Percentiles rank a stretch among this genome's conserved stretches.
These are phyloP conservation scores for Flaveria ramosissima DNA, from an alignment of 129 eudicot species.

Conservation along the genomic window DNA sequence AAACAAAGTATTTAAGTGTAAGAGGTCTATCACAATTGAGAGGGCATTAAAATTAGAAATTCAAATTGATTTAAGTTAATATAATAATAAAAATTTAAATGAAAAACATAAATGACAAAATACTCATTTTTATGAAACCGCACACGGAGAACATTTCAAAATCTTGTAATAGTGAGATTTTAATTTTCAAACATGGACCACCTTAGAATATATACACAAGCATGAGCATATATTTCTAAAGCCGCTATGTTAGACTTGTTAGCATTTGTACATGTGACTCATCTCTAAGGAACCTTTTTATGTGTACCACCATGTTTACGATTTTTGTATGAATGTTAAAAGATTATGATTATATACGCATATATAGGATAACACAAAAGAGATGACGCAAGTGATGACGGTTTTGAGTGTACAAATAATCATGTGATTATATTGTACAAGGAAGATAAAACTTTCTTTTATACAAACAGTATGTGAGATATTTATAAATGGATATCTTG, in stretches of 20 bases:
- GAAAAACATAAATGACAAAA: no score
- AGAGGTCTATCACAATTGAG: no score
- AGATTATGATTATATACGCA: background rate
- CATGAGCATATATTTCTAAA: constrained; percentile 28
- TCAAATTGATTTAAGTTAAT: no score
- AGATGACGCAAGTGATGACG: constrained; percentile 18
- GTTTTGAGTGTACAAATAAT: background rate
- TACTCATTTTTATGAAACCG: no score
- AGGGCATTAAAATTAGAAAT: no score
- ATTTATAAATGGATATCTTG: background rate
- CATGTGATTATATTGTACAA: background rate
- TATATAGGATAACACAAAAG: background rate
- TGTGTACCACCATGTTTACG: constrained; percentile 9
- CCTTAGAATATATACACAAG: constrained; percentile 18
- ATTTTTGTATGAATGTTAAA: background rate
- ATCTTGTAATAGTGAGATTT: no score
- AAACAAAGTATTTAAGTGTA: no score
- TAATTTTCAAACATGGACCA: constrained; percentile 24
- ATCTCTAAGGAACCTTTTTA: constrained; percentile 22
- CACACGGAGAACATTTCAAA: no score
- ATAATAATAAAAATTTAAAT: no score
- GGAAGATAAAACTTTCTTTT: background rate
- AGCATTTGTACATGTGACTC: constrained; percentile 7
- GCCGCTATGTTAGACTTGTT: constrained; percentile 36
- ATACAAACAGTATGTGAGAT: background rate